These are phyloP conservation scores for Paratinospora sagittata DNA, from an alignment of 164 flowering plant genomes.

Conservation along the genomic window DNA sequence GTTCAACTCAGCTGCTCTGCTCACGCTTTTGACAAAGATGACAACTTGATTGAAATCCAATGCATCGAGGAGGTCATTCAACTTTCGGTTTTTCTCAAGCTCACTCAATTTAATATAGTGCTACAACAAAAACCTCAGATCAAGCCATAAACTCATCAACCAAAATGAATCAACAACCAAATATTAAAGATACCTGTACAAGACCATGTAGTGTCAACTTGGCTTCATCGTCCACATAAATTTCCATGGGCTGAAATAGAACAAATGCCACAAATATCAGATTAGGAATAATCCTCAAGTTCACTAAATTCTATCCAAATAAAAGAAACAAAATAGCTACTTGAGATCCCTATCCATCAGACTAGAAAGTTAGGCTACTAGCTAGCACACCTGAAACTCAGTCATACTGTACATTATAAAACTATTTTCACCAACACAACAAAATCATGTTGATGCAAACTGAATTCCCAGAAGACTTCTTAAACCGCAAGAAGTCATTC, in stretches of 20 bases:
- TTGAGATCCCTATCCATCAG: too few relatives aligned
- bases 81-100: slow-evolving; percentile 87
- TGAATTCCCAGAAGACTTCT: too few relatives aligned
- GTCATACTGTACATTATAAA: too few relatives aligned
- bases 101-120: slow-evolving; percentile 97
- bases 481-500: not conserved
- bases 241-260: slow-evolving; percentile 99
- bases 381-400: too few relatives aligned
- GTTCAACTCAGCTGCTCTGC: slow-evolving; percentile 91
- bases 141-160: not conserved
- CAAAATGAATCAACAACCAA: not conserved
- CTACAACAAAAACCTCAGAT: slow-evolving; percentile 27
- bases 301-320: slow-evolving; percentile 56
- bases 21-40: slow-evolving; percentile 92
- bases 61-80: slow-evolving; percentile 97
- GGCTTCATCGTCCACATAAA: slow-evolving; percentile 98
- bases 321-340: slow-evolving; percentile 11
- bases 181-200: slow-evolving; percentile 61
- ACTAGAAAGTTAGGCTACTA: too few relatives aligned
- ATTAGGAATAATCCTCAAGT: slow-evolving; percentile 56
- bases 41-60: slow-evolving; percentile 99
- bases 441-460: too few relatives aligned
- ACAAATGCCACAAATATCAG: slow-evolving; percentile 60
- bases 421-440: too few relatives aligned
- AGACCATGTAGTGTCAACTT: slow-evolving; percentile 98